phyloP scores from a whole-genome alignment of 352 stramenopile species.

The Globisporangium iwayamae region DNA sequence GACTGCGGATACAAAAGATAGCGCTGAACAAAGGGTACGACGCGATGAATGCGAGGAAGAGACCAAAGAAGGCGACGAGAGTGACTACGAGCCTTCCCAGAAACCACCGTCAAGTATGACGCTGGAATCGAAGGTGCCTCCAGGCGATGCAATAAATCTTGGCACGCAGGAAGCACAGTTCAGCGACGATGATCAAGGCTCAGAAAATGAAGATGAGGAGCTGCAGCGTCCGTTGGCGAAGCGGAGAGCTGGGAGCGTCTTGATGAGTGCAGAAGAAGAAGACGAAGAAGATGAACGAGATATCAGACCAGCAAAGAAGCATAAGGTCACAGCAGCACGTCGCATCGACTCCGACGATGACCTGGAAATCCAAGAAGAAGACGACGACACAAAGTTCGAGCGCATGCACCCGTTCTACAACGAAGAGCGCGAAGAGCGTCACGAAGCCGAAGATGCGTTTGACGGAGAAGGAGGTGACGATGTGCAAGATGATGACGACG shows the following conservation, averaged over 20 bases:
- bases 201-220: not conserved
- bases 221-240: not conserved
- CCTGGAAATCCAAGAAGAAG: slow-evolving; percentile 14
- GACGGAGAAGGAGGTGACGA: slow-evolving; percentile 7
- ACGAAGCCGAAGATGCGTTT: slow-evolving; percentile 19
- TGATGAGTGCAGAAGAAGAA: slow-evolving; percentile 12
- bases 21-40: not conserved
- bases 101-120: not conserved
- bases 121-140: not conserved
- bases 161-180: not conserved
- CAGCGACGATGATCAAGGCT: not conserved
- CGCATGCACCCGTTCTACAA: slow-evolving; percentile 18
- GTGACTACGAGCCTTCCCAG: not conserved
- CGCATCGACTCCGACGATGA: slow-evolving; percentile 25
- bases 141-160: not conserved
- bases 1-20: not conserved
- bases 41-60: not conserved
- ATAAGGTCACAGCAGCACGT: not conserved
- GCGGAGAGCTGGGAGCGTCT: not conserved
- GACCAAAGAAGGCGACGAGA: not conserved
- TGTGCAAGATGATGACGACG: slow-evolving; percentile 12
- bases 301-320: not conserved
- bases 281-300: slow-evolving; percentile 9
- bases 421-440: slow-evolving; percentile 17
- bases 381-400: slow-evolving; percentile 18